phyloP scores from a whole-genome alignment of 192 early-diverging fungal species.

The Spizellomyces sp. region DNA sequence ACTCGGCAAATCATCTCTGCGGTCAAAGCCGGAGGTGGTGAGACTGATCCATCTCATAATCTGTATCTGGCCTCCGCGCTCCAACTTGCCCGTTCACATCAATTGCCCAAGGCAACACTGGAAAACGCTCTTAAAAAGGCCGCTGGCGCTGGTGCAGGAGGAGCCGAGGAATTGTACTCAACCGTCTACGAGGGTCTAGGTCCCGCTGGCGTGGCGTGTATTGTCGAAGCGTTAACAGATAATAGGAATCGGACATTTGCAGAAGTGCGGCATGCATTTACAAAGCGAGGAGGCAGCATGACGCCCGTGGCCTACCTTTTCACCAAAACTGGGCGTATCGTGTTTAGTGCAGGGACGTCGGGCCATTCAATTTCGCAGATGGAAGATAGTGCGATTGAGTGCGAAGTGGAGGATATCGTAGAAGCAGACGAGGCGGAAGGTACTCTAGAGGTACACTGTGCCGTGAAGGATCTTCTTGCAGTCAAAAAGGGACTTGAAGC shows the following conservation, averaged over 20 bases:
- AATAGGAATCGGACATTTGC: slow-evolving; percentile 65
- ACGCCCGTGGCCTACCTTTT: slow-evolving; percentile 71
- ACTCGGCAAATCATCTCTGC: slow-evolving; percentile 65
- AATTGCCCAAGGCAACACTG: slow-evolving; percentile 74
- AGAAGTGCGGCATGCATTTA: slow-evolving; percentile 63
- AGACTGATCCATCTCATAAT: slow-evolving; percentile 60
- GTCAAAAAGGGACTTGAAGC: slow-evolving; percentile 49
- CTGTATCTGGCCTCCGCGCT: slow-evolving; percentile 60
- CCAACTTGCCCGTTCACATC: slow-evolving; percentile 53
- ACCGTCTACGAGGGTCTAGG: slow-evolving; percentile 69
- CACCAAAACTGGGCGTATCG: slow-evolving; percentile 63
- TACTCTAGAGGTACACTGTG: slow-evolving; percentile 61
- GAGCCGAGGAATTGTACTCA: slow-evolving; percentile 43
- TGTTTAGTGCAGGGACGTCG: slow-evolving; percentile 46
- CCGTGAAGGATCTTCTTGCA: slow-evolving; percentile 48
- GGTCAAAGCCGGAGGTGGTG: slow-evolving; percentile 59
- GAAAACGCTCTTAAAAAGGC: slow-evolving; percentile 73
- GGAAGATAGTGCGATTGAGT: slow-evolving; percentile 62
- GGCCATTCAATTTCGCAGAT: slow-evolving; percentile 38
- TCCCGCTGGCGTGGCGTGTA: slow-evolving; percentile 60
- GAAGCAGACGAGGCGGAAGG: slow-evolving; percentile 21
- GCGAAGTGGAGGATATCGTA: slow-evolving; percentile 63
- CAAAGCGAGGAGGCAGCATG: slow-evolving; percentile 57
- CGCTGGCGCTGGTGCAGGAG: slow-evolving; percentile 42
- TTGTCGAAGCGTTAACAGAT: slow-evolving; percentile 66